Evolutionary conservation across 441 rosid species (phyloP).

Genomic region (Cnidoscolus chayamansa): DNA sequence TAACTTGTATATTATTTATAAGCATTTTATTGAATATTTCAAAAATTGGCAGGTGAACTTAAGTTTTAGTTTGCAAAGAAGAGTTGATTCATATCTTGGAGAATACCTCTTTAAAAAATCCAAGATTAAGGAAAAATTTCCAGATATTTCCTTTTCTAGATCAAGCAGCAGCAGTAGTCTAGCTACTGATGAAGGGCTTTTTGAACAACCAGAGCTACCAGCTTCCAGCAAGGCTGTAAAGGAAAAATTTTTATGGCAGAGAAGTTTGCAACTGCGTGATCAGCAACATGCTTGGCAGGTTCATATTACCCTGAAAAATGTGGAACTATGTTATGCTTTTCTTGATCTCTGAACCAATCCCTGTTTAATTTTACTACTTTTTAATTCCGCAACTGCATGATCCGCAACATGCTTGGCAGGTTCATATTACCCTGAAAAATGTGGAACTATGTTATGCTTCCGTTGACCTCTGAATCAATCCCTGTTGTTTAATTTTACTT

Average conservation of each 20-base stretch:
- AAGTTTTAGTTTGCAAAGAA: slow-evolving; percentile 51
- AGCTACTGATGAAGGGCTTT: slow-evolving; percentile 62
- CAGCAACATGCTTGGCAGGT: slow-evolving; percentile 84
- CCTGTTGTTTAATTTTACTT: no score
- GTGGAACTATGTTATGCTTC: slow-evolving; percentile 6
- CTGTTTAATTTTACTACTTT: no score
- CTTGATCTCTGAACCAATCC: no score
- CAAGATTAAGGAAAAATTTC: slow-evolving; percentile 36
- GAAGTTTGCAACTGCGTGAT: slow-evolving; percentile 62
- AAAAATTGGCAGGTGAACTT: slow-evolving; percentile 53
- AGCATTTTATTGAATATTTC: slow-evolving; percentile 10
- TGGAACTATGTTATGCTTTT: slow-evolving; percentile 4
- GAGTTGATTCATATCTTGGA: slow-evolving; percentile 57
- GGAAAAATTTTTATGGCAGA: slow-evolving; percentile 50
- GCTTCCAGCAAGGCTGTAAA: slow-evolving; percentile 45
- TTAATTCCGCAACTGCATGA: neutral
- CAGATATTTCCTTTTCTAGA: slow-evolving; percentile 50
- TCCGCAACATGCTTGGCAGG: slow-evolving; percentile 73
- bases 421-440: slow-evolving; percentile 30
- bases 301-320: slow-evolving; percentile 24
- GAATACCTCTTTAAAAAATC: slow-evolving; percentile 54
- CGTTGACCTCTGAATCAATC: no score
- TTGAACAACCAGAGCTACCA: slow-evolving; percentile 60
- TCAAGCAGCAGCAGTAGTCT: slow-evolving; percentile 56
- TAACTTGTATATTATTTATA: neutral